phyloP scores from a whole-genome alignment of 2,329 filamentous ascomycete genomes.

The Claviceps fusiformis region DNA sequence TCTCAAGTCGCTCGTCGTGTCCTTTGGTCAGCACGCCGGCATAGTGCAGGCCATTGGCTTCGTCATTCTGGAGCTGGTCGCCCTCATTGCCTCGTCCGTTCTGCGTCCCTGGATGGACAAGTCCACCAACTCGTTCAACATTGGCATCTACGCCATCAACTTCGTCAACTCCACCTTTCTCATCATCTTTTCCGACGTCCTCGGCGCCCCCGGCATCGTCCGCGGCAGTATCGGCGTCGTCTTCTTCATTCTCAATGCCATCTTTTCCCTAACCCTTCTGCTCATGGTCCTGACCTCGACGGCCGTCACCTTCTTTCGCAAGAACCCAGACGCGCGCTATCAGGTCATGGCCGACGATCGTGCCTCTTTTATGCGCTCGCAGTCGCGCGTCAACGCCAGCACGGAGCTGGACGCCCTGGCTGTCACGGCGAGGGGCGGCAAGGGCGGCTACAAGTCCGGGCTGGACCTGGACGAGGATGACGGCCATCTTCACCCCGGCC shows the following conservation, averaged over 20 bases:
- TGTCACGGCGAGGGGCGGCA: slow-evolving; percentile 74
- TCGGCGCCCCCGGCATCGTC: slow-evolving; percentile 68
- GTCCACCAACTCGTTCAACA: slow-evolving; percentile 92
- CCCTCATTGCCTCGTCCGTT: slow-evolving; percentile 63
- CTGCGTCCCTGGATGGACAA: slow-evolving; percentile 98
- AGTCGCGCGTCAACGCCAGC: slow-evolving; percentile 58
- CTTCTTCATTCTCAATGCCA: slow-evolving; percentile 76
- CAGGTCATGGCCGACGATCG: slow-evolving; percentile 92
- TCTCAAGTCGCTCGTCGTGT: slow-evolving; percentile 81
- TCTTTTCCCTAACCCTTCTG: slow-evolving; percentile 67
- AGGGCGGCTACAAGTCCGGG: slow-evolving; percentile 19
- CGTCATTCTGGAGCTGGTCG: slow-evolving; percentile 64
- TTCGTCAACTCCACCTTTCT: slow-evolving; percentile 82
- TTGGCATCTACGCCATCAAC: slow-evolving; percentile 76
- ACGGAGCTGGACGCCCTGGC: slow-evolving; percentile 84
- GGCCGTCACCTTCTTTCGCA: slow-evolving; percentile 61
- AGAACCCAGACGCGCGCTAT: slow-evolving; percentile 87
- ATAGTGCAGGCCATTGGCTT: slow-evolving; percentile 72
- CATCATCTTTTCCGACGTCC: slow-evolving; percentile 73
- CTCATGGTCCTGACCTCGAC: slow-evolving; percentile 56
- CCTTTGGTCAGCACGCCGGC: slow-evolving; percentile 56
- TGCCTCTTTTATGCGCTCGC: slow-evolving; percentile 92
- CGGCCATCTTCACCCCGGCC: slow-evolving; percentile 25
- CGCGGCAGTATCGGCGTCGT: slow-evolving; percentile 78
- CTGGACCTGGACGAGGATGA: slow-evolving; percentile 29